Evolutionary conservation across 1,284 basidiomycete genomes (phyloP).

Genomic region (Boletus sp.): DNA sequence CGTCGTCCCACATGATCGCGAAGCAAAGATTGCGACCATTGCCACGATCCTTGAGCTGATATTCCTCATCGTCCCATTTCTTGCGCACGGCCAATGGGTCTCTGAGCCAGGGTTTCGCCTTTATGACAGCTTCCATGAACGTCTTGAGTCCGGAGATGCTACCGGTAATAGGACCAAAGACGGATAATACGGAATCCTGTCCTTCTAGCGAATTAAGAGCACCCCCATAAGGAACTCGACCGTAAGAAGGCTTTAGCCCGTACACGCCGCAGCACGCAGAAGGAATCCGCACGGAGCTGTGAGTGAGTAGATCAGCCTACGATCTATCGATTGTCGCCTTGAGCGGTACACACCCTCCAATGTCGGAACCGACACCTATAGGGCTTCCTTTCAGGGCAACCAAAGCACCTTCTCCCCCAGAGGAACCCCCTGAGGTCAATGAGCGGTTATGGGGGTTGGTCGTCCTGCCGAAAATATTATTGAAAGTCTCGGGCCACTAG

Average conservation of each 20-base stretch:
- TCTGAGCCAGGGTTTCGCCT: slow-evolving; percentile 60
- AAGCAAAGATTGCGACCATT: slow-evolving; percentile 56
- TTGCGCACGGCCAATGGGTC: slow-evolving; percentile 64
- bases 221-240: slow-evolving; percentile 68
- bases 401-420: slow-evolving; percentile 65
- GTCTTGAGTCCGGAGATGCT: slow-evolving; percentile 55
- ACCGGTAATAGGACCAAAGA: slow-evolving; percentile 67
- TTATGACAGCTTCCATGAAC: slow-evolving; percentile 59
- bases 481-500: slow-evolving; percentile 65
- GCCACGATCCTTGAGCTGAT: slow-evolving; percentile 57
- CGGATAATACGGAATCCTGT: slow-evolving; percentile 66
- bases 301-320: not conserved
- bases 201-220: slow-evolving; percentile 61
- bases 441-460: slow-evolving; percentile 56
- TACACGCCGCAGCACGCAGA: slow-evolving; percentile 64
- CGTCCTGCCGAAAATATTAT: slow-evolving; percentile 67
- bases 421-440: slow-evolving; percentile 55
- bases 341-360: slow-evolving; percentile 49
- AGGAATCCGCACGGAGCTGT: slow-evolving; percentile 67
- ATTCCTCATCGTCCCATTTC: slow-evolving; percentile 60
- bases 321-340: not conserved
- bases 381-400: slow-evolving; percentile 54
- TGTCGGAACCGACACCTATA: slow-evolving; percentile 66
- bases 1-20: slow-evolving; percentile 63
- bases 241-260: slow-evolving; percentile 65